Evolutionary conservation across 2,329 filamentous ascomycete species (phyloP).

Genomic region (Massarina eburnea): DNA sequence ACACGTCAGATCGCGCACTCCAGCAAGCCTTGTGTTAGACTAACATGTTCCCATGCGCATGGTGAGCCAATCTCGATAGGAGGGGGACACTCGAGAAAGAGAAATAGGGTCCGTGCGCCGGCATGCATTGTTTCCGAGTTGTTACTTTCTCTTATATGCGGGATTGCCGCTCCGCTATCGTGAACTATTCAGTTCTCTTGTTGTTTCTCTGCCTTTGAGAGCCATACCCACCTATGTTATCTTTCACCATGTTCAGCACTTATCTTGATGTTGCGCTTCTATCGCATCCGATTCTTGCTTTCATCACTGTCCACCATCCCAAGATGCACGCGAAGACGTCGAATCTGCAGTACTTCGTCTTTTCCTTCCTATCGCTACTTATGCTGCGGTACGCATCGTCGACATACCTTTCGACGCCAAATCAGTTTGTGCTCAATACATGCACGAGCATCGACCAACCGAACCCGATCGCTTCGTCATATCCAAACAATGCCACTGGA

Average conservation of each 20-base stretch:
- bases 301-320: constrained; percentile 25
- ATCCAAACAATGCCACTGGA: constrained; percentile 54
- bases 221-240: neutral
- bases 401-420: constrained; percentile 11
- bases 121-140: constrained; percentile 8
- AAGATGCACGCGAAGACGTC: constrained; percentile 27
- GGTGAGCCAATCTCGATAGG: neutral
- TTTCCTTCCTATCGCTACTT: constrained; percentile 30
- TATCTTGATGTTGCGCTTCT: constrained; percentile 35
- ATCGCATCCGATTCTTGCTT: constrained; percentile 34
- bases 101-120: constrained; percentile 3
- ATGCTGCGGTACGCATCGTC: constrained; percentile 25
- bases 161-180: neutral
- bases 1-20: constrained; percentile 1
- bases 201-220: constrained; percentile 1
- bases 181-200: constrained; percentile 4
- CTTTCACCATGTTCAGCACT: constrained; percentile 25
- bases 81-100: neutral
- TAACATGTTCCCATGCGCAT: no score
- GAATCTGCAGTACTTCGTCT: constrained; percentile 27
- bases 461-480: constrained; percentile 54
- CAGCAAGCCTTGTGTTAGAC: no score
- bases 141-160: constrained; percentile 8
- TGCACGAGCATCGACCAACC: constrained; percentile 38
- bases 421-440: constrained; percentile 2